These are phyloP conservation scores for Saccharomyces hybrid DNA, from an alignment of 1,139 yeast species.

Conservation along the genomic window DNA sequence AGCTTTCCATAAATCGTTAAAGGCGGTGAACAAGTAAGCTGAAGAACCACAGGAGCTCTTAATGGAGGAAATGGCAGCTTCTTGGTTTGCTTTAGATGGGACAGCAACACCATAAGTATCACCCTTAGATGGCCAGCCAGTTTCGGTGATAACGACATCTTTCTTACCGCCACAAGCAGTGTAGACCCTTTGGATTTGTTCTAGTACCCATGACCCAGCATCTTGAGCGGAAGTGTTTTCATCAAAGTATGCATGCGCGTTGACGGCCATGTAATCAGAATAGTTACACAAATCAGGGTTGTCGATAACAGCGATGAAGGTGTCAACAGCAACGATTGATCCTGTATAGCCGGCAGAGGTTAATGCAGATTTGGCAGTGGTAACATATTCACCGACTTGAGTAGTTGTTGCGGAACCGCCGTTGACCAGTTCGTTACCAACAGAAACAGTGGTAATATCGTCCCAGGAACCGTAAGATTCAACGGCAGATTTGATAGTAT, in stretches of 20 bases:
- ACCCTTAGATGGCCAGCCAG: slow-evolving; percentile 80
- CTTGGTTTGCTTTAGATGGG: slow-evolving; percentile 57
- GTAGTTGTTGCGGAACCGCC: slow-evolving; percentile 51
- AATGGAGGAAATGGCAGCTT: slow-evolving; percentile 52
- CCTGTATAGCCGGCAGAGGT: slow-evolving; percentile 59
- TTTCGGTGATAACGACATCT: slow-evolving; percentile 56
- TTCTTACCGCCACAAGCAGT: slow-evolving; percentile 57
- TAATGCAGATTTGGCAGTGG: slow-evolving; percentile 53
- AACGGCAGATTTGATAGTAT: slow-evolving; percentile 50
- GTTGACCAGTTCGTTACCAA: slow-evolving; percentile 78
- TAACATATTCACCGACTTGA: slow-evolving; percentile 48
- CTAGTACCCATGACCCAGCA: slow-evolving; percentile 64
- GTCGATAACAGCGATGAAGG: slow-evolving; percentile 62
- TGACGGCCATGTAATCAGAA: slow-evolving; percentile 74
- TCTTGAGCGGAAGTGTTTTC: slow-evolving; percentile 55
- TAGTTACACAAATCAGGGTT: slow-evolving; percentile 62
- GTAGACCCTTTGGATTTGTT: slow-evolving; percentile 59
- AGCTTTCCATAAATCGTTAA: slow-evolving; percentile 69
- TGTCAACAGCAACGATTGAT: slow-evolving; percentile 68
- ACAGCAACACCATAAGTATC: slow-evolving; percentile 57
- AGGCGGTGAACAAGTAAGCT: slow-evolving; percentile 61
- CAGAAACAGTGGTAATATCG: slow-evolving; percentile 62
- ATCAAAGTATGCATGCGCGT: slow-evolving; percentile 77
- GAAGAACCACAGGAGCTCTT: slow-evolving; percentile 46
- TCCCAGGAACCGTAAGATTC: slow-evolving; percentile 54